Base-by-base conservation (phyloP, 169 alveolate genomes). In the Miamiensis avidus region DNA sequence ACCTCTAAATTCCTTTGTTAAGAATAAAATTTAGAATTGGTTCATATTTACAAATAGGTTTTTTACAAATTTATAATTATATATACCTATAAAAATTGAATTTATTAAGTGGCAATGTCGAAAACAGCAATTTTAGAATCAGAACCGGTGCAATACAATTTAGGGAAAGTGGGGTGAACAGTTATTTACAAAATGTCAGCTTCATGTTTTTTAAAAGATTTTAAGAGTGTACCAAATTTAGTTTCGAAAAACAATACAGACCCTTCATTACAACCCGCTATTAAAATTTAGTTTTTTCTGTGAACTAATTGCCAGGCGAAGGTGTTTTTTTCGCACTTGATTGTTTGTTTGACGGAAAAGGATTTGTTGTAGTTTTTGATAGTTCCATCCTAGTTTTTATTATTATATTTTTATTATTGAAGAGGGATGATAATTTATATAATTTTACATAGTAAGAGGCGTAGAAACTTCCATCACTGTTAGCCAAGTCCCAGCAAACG, bases 141-240 rank as follows among this genome's bases (percentile, higher is more conserved):
- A 65, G 84, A 27, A 0, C 84, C 84, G 1, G 84, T 34, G 0
- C 64, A 69, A 79, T 79, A 79, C 16, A 79, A 79, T 29, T 33
- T 27, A 4, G 34, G 64, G 26, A 34, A 34, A 29, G n/a, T 15
- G 15, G 28, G 28, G 30, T 79, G 34, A 28, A 34, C 34, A n/a
- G 33, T 33, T n/a, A 79, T 34, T 6, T 34, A n/a, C 33, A 49
- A 34, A 4, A 79, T 72, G 64, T 79, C 84, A 29, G 74, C 84
- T 79, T 79, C 84, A 30, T 79, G 84, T 33, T 79, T 79, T 79
- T 72, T 49, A 64, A 49, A 79, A 28, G 84, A 79, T 79, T 74
- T 79, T 29, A 79, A 49, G 27, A 79, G 31, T 0, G 84, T 79
- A 16, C 84, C 84, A 30, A 79, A 79, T 34, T 72, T 33, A 49